Evolutionary conservation across 106 monocot genomes (phyloP), one percentile per base, ranked within the genome.

Genomic region (Dioscorea dumetorum): DNA sequence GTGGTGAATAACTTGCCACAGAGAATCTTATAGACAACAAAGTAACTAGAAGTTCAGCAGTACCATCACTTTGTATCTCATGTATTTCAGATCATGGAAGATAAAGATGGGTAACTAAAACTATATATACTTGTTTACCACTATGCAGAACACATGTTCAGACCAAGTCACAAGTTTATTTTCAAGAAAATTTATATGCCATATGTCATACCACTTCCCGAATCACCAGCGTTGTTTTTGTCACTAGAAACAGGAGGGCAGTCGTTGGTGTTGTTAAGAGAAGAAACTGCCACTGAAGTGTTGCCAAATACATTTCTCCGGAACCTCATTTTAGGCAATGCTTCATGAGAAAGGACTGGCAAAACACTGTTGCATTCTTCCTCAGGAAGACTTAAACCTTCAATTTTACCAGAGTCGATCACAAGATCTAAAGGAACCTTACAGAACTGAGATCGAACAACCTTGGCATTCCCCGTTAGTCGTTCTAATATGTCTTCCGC

Each of bases 391-490:
- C 57, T 75, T 48, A 79, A 16, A 61, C 68, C 78, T 63, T 78
- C 50, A 31, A 75, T 57, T 73, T 63, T 78, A 57, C 57, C 52
- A 67, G 72, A 75, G 56, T 83, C 83, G 63, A 83, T 79, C 31
- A 83, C 71, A 58, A 83, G 78, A 66, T 83, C 78, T 52, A 78
- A 58, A 58, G 83, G 83, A 59, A 83, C 68, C 51, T 68, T 78
- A 64, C 83, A 78, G 57, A 83, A 83, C 71, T 79, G 83, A 2
- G 78, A 71, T 34, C 83, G 78, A 62, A 83, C 78, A 68, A 83
- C 74, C 63, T 79, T 83, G 33, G 83, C 83, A 66, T 78, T 75
- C 24, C 71, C 79, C 35, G 78, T 83, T 72, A 83, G 33, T 63
- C 20, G 13, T 72, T 75, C 74, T 52, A 83, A 63, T 56, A 67